Evolutionary conservation across 176 grass and related monocot genomes (phyloP).

Genomic region (Oryza coarctata): DNA sequence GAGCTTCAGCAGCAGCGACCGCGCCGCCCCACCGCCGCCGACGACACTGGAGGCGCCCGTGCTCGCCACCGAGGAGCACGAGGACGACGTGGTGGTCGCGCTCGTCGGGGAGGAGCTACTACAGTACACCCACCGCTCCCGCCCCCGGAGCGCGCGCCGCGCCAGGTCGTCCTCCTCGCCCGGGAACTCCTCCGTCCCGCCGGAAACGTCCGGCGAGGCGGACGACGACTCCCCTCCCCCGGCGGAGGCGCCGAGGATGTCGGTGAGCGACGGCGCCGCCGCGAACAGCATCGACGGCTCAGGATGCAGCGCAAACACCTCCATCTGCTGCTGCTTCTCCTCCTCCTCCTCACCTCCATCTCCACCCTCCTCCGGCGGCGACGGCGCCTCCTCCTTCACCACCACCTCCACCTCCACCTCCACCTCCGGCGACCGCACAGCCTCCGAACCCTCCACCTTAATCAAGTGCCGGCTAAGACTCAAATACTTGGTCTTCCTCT

Average conservation of each 20-base stretch:
- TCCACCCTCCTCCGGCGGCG: background rate
- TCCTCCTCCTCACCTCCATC: background rate
- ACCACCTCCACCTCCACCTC: background rate
- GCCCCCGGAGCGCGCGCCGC: conserved; percentile 63
- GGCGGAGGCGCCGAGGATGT: conserved; percentile 59
- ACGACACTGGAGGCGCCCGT: conserved; percentile 56
- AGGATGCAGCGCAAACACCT: conserved; percentile 55
- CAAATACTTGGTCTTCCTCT: conserved; percentile 71
- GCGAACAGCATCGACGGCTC: conserved; percentile 54
- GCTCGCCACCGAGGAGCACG: conserved; percentile 49
- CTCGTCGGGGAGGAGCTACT: conserved; percentile 47
- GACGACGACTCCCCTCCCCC: conserved; percentile 13
- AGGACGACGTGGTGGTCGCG: conserved; percentile 48
- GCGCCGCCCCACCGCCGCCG: background rate
- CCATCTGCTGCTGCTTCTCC: conserved; percentile 28
- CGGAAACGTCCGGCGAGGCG: conserved; percentile 36
- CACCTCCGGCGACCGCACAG: background rate
- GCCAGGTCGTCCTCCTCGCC: conserved; percentile 57
- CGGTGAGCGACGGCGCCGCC: conserved; percentile 62
- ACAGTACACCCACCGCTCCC: conserved; percentile 89
- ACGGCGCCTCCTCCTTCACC: background rate
- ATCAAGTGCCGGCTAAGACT: conserved; percentile 58
- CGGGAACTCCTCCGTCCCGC: background rate
- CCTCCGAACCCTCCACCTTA: background rate
- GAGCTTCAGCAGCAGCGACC: conserved; percentile 63